These are phyloP conservation scores for Boletus subcaerulescens DNA, from an alignment of 768 basidiomycete species.

Conservation along the genomic window DNA sequence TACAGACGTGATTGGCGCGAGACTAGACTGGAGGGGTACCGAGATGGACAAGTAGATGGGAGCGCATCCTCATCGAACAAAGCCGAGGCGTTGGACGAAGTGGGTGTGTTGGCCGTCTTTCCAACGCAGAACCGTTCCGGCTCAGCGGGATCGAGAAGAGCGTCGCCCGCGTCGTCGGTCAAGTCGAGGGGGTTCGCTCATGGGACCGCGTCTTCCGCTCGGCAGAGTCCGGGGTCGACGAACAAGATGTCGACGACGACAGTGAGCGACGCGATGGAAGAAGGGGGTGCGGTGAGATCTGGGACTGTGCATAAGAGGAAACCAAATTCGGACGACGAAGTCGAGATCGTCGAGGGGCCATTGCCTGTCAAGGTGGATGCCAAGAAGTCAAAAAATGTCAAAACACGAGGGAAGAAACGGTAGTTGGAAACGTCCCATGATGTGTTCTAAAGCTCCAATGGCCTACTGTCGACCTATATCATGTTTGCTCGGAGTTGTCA, in stretches of 20 bases:
- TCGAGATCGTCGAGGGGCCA: constrained; percentile 51
- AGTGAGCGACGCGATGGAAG: constrained; percentile 42
- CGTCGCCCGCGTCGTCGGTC: constrained; percentile 51
- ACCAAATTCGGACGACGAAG: constrained; percentile 51
- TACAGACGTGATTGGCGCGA: constrained; percentile 80
- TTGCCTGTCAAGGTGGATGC: constrained; percentile 35
- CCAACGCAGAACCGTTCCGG: constrained; percentile 12
- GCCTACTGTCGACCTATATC: no score
- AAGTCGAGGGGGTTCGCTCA: constrained; percentile 35
- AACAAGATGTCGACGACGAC: constrained; percentile 45
- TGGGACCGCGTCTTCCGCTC: constrained; percentile 28
- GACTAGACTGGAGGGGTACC: constrained; percentile 42
- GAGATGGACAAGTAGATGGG: constrained; percentile 16
- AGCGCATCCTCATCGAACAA: constrained; percentile 2
- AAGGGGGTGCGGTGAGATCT: constrained; percentile 28
- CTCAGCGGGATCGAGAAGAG: constrained; percentile 34
- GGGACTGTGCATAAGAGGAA: constrained; percentile 46
- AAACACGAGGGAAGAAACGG: constrained; percentile 43
- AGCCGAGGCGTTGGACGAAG: constrained; percentile 31
- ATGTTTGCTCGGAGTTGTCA: no score
- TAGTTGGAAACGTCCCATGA: not conserved
- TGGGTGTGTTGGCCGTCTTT: constrained; percentile 28
- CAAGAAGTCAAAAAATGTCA: constrained; percentile 33
- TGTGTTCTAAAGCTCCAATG: no score
- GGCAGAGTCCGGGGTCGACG: constrained; percentile 49